Evolutionary conservation across 805 yeast genomes (phyloP).

Genomic region (Aciculoconidium aculeatum): DNA sequence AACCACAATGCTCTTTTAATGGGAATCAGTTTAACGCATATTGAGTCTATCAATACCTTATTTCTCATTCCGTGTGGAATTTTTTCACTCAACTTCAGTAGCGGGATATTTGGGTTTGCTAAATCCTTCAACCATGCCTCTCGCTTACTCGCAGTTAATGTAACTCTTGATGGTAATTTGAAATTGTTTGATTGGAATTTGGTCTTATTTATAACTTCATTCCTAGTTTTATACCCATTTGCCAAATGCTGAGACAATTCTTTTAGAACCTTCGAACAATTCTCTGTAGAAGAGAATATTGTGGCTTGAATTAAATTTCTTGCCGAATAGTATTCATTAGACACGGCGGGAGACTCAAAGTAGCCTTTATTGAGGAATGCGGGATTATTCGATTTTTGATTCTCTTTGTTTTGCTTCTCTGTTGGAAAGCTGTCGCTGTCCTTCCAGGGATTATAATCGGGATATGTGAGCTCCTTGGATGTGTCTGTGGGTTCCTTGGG

Average conservation of each 20-base stretch:
- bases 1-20: conserved; percentile 85
- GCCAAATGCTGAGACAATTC: conserved; percentile 36
- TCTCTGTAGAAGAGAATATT: conserved; percentile 29
- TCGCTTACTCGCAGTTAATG: conserved; percentile 78
- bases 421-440: conserved; percentile 37
- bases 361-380: conserved; percentile 63
- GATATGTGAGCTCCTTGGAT: conserved; percentile 39
- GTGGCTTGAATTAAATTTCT: conserved; percentile 51
- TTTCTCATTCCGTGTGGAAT: conserved; percentile 89
- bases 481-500: conserved; percentile 2
- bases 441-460: conserved; percentile 71
- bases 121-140: conserved; percentile 84
- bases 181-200: conserved; percentile 35
- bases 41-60: conserved; percentile 64
- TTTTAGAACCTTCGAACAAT: conserved; percentile 28
- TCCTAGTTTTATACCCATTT: conserved; percentile 31
- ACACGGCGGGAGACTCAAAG: conserved; percentile 55
- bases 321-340: conserved; percentile 67
- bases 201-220: conserved; percentile 36
- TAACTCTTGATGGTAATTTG: conserved; percentile 84
- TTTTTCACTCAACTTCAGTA: conserved; percentile 64
- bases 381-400: conserved; percentile 43
- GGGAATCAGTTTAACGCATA: conserved; percentile 65
- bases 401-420: conserved; percentile 37
- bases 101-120: conserved; percentile 60